Percentiles rank a stretch among this genome's conserved stretches.
Conservation (phyloP, 306 rosid genomes). For the Purshia tridentata region DNA sequence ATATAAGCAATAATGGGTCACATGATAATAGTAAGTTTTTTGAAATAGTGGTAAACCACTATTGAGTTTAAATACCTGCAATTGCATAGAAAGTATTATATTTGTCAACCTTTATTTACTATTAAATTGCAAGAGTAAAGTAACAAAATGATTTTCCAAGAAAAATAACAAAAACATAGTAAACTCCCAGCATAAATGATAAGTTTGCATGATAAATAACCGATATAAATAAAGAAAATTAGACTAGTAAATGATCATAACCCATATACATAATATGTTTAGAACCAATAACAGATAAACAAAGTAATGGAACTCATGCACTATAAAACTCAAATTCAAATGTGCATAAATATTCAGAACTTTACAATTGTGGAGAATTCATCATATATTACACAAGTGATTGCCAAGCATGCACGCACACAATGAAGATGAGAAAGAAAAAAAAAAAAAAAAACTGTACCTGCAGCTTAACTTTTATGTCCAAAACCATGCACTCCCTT, state of each 20-base stretch:
- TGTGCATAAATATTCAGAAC: background rate
- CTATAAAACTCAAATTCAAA: background rate
- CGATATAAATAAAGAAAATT: background rate
- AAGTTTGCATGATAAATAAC: background rate
- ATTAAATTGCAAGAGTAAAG: no score
- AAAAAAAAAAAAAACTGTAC: conserved; percentile 36
- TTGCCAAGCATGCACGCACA: background rate
- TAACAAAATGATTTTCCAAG: no score
- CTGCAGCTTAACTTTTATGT: conserved; percentile 97
- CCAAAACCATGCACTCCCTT: conserved; percentile 97
- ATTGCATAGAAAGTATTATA: background rate
- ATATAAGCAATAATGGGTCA: background rate
- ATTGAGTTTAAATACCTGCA: background rate
- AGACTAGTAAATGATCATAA: background rate
- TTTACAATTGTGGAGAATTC: no score
- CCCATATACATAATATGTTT: background rate
- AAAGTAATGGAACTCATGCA: background rate
- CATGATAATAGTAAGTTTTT: background rate
- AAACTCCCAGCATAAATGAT: background rate
- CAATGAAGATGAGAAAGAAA: background rate
- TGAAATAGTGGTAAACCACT: no score
- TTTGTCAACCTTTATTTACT: no score
- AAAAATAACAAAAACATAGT: background rate
- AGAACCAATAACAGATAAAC: conserved; percentile 1
- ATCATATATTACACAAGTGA: background rate